A percentile compares a stretch with the other conserved stretches of the same genome.
Evolutionary conservation across 441 rosid genomes (phyloP).

Genomic region (Dalechampia spathulata): DNA sequence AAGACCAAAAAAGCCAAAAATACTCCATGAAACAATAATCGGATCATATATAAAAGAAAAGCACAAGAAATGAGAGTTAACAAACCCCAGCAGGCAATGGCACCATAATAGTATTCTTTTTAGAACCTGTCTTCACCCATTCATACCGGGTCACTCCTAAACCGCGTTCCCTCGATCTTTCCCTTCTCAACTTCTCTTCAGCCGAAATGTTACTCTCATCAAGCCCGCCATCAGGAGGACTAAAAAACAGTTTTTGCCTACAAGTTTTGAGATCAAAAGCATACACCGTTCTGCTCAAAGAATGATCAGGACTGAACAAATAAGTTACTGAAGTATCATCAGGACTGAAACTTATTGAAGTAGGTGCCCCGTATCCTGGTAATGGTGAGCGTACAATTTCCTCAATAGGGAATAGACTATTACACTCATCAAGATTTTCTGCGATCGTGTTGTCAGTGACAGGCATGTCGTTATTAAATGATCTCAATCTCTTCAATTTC

Average conservation of each 20-base stretch:
- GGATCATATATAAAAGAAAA: neutral
- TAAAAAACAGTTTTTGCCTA: conserved; percentile 53
- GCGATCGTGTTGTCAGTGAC: conserved; percentile 37
- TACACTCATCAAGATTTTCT: conserved; percentile 34
- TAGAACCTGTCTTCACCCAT: conserved; percentile 72
- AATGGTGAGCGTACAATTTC: conserved; percentile 84
- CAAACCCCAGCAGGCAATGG: conserved; percentile 94
- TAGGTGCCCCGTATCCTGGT: conserved; percentile 82
- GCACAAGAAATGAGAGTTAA: conserved; percentile 17
- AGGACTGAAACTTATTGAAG: conserved; percentile 73
- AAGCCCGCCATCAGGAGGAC: conserved; percentile 87
- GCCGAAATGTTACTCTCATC: conserved; percentile 82
- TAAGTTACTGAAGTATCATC: conserved; percentile 63
- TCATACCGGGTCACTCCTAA: conserved; percentile 93
- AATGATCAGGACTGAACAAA: conserved; percentile 70
- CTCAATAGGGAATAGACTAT: conserved; percentile 45
- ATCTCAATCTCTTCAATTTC: conserved; percentile 43
- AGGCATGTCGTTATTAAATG: conserved; percentile 43
- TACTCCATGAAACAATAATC: neutral
- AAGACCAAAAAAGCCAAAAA: neutral
- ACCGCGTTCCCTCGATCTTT: conserved; percentile 87
- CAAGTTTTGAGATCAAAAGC: conserved; percentile 51
- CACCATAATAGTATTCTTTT: conserved; percentile 68
- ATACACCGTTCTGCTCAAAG: conserved; percentile 60
- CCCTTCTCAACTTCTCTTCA: conserved; percentile 89